These are phyloP conservation scores for Coemansia sp. DNA, from an alignment of 371 early-diverging fungal genomes.

Conservation along the genomic window DNA sequence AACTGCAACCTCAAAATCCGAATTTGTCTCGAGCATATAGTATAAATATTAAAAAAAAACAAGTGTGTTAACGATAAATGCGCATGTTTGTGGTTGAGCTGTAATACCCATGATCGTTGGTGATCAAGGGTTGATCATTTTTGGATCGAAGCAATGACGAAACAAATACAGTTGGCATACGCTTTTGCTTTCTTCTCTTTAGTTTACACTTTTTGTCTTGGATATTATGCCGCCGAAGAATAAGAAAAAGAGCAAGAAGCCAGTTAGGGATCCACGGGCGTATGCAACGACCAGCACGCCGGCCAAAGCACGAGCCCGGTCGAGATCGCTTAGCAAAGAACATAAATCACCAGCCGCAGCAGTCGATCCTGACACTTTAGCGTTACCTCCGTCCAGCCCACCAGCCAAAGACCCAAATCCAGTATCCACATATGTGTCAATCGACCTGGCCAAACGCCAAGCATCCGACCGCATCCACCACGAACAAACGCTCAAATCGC, in stretches of 20 bases:
- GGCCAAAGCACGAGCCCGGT: background rate
- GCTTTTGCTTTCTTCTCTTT: background rate
- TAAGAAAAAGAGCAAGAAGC: background rate
- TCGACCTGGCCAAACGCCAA: constrained; percentile 20
- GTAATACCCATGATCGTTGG: background rate
- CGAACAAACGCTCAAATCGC: constrained; percentile 11
- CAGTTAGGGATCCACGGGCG: background rate
- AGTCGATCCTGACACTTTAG: background rate
- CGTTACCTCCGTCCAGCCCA: background rate
- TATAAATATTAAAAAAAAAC: background rate
- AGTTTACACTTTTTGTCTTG: background rate
- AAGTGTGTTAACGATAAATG: background rate
- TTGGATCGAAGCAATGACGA: too few relatives aligned
- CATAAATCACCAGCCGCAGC: background rate
- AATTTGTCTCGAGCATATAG: background rate
- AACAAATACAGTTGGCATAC: background rate
- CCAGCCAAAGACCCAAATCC: background rate
- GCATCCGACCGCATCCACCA: constrained; percentile 13
- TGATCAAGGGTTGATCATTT: background rate
- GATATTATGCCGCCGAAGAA: background rate
- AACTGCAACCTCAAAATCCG: constrained; percentile 4
- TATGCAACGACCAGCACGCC: background rate
- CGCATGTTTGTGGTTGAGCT: background rate
- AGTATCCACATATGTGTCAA: constrained; percentile 9
- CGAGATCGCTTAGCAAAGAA: background rate